These are phyloP conservation scores for Leccinellum luteum DNA, from an alignment of 768 basidiomycete genomes.

Conservation along the genomic window DNA sequence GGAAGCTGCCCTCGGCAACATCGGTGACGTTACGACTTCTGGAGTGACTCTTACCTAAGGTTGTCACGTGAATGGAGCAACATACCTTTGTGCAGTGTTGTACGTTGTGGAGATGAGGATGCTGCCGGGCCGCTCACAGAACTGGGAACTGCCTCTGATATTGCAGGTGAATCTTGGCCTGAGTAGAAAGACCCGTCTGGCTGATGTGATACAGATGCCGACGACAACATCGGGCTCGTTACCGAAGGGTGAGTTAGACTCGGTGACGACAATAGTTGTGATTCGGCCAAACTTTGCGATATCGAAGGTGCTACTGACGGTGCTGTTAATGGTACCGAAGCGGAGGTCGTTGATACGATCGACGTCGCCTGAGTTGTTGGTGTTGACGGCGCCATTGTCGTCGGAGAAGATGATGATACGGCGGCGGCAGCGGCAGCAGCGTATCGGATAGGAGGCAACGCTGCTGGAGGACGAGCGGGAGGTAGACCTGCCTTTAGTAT, in stretches of 20 bases:
- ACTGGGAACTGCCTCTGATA: slow-evolving; percentile 61
- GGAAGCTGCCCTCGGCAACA: slow-evolving; percentile 40
- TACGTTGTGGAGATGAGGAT: slow-evolving; percentile 60
- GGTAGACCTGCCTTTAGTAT: slow-evolving; percentile 77
- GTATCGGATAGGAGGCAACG: slow-evolving; percentile 81
- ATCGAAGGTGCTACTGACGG: slow-evolving; percentile 37
- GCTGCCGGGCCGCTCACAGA: slow-evolving; percentile 46
- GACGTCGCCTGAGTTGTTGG: slow-evolving; percentile 38
- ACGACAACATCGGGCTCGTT: slow-evolving; percentile 80
- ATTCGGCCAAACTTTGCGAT: slow-evolving; percentile 34
- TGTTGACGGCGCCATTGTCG: slow-evolving; percentile 21
- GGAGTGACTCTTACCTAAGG: slow-evolving; percentile 21
- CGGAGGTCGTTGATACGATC: slow-evolving; percentile 29
- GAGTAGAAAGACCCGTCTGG: slow-evolving; percentile 70
- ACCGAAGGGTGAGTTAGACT: slow-evolving; percentile 84
- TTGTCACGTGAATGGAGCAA: slow-evolving; percentile 13
- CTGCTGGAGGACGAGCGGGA: slow-evolving; percentile 47
- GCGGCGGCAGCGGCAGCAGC: slow-evolving; percentile 80
- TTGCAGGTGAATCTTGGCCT: slow-evolving; percentile 66
- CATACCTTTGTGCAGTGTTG: slow-evolving; percentile 49
- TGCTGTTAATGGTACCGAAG: slow-evolving; percentile 40
- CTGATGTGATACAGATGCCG: slow-evolving; percentile 60
- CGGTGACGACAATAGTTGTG: slow-evolving; percentile 58
- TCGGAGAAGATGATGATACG: slow-evolving; percentile 25
- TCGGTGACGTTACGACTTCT: slow-evolving; percentile 48